Base-by-base conservation (phyloP, 495 filamentous ascomycete genomes). In the Xylaria acuta region DNA sequence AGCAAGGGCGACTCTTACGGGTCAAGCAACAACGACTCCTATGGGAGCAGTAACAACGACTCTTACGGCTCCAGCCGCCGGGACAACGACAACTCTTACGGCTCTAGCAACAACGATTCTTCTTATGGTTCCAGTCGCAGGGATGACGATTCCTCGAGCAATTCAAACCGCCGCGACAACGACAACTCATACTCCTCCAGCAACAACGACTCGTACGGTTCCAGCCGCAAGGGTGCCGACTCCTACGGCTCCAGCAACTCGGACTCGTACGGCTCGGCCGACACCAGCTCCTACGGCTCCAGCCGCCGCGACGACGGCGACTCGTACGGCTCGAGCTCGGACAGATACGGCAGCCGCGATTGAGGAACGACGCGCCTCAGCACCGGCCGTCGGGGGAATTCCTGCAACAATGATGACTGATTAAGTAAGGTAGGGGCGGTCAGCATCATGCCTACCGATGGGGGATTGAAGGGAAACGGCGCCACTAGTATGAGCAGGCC, bases 121-220 rank as follows among this genome's bases (percentile, higher is more conserved):
- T 67, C 60, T 34, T 80, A 75, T 40, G 73, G 77, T 22, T 78
- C 75, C 14, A 41, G 69, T n/a, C 78, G 80, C 56, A 82, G 7
- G 3, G 36, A 38, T 38, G 36, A 38, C 7, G 36, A 38, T 16
- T 73, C 71, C 1, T 73, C 71, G 1, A 67, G 30, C 32, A 69
- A 49, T 22, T 67, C 60, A 0, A 3, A 3, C 3, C 64, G 65
- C 25, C 56, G 75, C 18, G 73, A 67, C 2, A 49, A 54, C 25
- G 70, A 51, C 62, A 67, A 75, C 66, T 67, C 62, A 38, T 80
- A 75, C 53, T 72, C 76, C 22, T 79, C 75, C 20, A 36, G 69
- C 11, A 79, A 81, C 56, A 82, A 64, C 16, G 56, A 73, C 64
- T 62, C 64, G 1, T 64, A 70, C 40, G 67, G 72, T 8, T 73